Evolutionary conservation across 345 rosid species (phyloP), one percentile per base, ranked within the genome.

Genomic region (Salix exigua): DNA sequence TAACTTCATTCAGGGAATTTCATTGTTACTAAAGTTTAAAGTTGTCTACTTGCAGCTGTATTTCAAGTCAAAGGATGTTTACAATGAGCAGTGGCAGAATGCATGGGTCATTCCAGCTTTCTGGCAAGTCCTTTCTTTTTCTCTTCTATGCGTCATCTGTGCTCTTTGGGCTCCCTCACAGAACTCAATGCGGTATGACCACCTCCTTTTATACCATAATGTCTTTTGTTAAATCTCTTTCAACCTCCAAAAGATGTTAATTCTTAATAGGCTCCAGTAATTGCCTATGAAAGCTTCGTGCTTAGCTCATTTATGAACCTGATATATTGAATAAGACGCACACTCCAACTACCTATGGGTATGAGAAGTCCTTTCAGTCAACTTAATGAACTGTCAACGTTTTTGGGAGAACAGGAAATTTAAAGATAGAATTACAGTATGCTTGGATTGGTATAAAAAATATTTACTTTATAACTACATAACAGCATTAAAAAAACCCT

Each of bases 81-180:
- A 93, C 83, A 96, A 96, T 37, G 97, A 93, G 82, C 88, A 81
- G 30, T 96, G 99, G 99, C 97, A 91, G 87, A 91, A 87, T 66
- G 97, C 97, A 31, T 96, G 99, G 98, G 86, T 93, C 83, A 89
- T 96, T 83, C 94, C 98, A 2, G 96, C 97, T 63, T 91, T 93
- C 79, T 93, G 99, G 99, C 99, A 94, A 77, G 82, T 96, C 26
- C 88, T 94, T 70, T 93, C 97, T 9, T 92, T 92, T 77, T 92
- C 95, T 30, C 89, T 96, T 33, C 89, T 94, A n/a, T 84, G 87
- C 25, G 85, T 96, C 77, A 94, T 96, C 38, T 92, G 95, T 71
- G 89, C 81, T 86, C 97, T 96, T 30, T 93, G 97, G 99, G 95
- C 99, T 33, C 99, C 99, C 70, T 96, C 98, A 17, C 90, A 86